Evolutionary conservation across 1,284 basidiomycete genomes (phyloP), one percentile per base, ranked within the genome.

Genomic region (Fomitopsis schrenkii): DNA sequence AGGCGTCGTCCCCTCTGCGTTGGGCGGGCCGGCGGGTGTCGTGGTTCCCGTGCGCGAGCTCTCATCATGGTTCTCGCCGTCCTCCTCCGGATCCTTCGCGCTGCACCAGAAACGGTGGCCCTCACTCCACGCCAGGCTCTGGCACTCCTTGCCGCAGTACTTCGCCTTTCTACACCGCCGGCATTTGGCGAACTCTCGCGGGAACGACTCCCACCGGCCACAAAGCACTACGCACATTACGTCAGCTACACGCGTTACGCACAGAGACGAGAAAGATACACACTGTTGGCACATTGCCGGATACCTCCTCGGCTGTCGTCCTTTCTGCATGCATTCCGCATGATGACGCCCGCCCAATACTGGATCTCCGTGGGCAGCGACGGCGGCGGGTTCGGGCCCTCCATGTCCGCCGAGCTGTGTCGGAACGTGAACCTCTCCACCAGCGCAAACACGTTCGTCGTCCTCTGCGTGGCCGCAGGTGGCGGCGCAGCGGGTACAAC

Each of bases 271-370:
- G 40, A 33, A 22, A 22, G 42, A 9, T n/a, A 84, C 88, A 73
- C 66, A 91, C 90, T 98, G 74, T 98, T 97, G 5, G 97, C 97
- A 80, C 97, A 99, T 75, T 98, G 97, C 62, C 97, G 79, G 65
- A 98, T 96, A 4, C 97, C 97, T 63, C 95, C 95, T 50, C 91
- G 79, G 55, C 81, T 86, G 64, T 98, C 96, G 71, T 99, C 97
- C 80, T 99, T 99, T 72, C 97, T 82, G 77, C 97, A 99, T 7
- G 97, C 97, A 73, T 99, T 99, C 58, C 97, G 85, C 97, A 99
- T 99, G 71, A 98, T 98, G 14, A 98, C 97, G 3, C 96, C 95
- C 0, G 97, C 97, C 97, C 97, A 99, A 72, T 98, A 98, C 77
- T 98, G 95, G 57, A 99, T 97, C 75, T 98, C 96, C 26, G 83